Evolutionary conservation across 495 filamentous ascomycete species (phyloP).

Genomic region (Penicillium steckii): DNA sequence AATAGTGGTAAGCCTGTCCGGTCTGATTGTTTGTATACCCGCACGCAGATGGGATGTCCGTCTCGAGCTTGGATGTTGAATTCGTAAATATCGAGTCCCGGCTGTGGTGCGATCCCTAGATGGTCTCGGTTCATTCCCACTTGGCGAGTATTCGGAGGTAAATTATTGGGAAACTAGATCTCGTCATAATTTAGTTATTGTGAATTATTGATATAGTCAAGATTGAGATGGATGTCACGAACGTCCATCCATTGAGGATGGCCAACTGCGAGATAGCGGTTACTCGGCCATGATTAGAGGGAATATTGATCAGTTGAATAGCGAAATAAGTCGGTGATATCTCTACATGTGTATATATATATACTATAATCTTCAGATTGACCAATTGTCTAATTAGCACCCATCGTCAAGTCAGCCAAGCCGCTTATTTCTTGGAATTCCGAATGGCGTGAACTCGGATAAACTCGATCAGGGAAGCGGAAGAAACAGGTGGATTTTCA

Average conservation of each 20-base stretch:
- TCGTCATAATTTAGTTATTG: neutral
- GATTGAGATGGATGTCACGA: neutral
- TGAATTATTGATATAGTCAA: neutral
- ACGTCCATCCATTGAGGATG: constrained; percentile 17
- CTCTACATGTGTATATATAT: no score
- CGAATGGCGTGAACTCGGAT: neutral
- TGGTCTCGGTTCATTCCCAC: constrained; percentile 4
- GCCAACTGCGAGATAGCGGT: constrained; percentile 9
- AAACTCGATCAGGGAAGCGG: neutral
- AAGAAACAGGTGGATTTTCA: neutral
- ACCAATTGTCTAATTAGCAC: neutral
- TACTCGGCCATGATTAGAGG: constrained; percentile 12
- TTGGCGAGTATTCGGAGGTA: neutral
- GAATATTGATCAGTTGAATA: neutral
- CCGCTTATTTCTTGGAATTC: neutral
- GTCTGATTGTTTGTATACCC: constrained; percentile 9
- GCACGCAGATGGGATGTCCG: constrained; percentile 9
- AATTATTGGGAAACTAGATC: neutral
- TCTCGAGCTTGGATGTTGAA: constrained; percentile 18
- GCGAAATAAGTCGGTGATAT: neutral
- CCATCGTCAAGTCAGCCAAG: constrained; percentile 1
- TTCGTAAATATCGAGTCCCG: constrained; percentile 13
- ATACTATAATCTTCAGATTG: neutral
- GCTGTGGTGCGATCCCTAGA: constrained; percentile 9
- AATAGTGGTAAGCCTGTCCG: constrained; percentile 18